Evolutionary conservation across 257 asterid genomes (phyloP).

Genomic region (Solanum dulcamara): DNA sequence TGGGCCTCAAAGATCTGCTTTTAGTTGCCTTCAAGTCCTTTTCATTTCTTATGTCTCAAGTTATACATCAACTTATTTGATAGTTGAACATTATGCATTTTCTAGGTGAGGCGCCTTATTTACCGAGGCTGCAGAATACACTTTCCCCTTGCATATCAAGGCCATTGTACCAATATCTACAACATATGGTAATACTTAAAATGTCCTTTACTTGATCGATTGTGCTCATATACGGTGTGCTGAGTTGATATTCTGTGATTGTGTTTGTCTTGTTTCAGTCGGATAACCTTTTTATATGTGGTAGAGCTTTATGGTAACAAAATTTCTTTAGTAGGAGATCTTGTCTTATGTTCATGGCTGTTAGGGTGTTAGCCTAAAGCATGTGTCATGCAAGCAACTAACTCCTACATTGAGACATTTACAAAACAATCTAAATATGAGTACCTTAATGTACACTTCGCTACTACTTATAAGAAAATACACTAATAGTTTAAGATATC

Average conservation of each 20-base stretch:
- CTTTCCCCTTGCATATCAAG: conserved; percentile 31
- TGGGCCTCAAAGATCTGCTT: neutral
- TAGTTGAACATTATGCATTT: neutral
- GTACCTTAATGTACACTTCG: neutral
- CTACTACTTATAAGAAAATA: neutral
- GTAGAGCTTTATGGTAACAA: neutral
- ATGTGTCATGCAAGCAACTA: neutral
- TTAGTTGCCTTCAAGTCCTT: neutral
- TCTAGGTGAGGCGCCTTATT: conserved; percentile 44
- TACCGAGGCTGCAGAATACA: conserved; percentile 23
- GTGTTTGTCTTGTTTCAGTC: neutral
- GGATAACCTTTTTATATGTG: neutral
- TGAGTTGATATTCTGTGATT: neutral
- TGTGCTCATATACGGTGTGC: neutral
- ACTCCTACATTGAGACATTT: neutral
- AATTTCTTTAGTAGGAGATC: neutral
- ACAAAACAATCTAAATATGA: neutral
- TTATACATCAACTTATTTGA: neutral
- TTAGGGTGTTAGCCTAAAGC: neutral
- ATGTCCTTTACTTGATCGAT: neutral
- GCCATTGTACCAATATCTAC: conserved; percentile 39
- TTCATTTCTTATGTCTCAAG: neutral
- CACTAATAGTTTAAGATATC: neutral
- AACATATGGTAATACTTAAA: conserved; percentile 39
- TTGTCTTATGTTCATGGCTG: neutral